Base-by-base conservation (phyloP, 192 early-diverging fungal genomes). In the Coemansia sp. region DNA sequence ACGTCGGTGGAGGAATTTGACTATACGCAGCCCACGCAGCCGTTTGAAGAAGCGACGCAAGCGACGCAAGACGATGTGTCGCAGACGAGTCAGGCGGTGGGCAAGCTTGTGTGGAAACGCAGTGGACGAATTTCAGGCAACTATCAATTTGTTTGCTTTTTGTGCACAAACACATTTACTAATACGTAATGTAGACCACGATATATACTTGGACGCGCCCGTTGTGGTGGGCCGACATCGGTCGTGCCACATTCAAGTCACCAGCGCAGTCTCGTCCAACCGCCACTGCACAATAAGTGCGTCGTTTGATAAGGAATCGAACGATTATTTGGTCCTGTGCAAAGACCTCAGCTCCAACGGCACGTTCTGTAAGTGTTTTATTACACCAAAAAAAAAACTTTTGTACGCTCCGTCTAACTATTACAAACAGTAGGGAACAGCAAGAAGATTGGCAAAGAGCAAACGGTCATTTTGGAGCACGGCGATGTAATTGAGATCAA, bases 271-370 rank as follows among this genome's bases (percentile, higher is more conserved):
- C 19, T 81, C 72, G n/a, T 84, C 82, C 36, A 84, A 81, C 72
- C 65, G 57, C n/a, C 82, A 84, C 65, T 84, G 82, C 72, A 64
- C 60, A 7, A 69, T 84, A 31, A 51, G 55, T 5, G 82, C 64
- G 7, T 57, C 69, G 14, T n/a, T 70, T n/a, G 71, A 76, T 60
- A 58, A 59, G 15, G 82, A 69, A 22, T 58, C 72, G 7, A 25
- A 48, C 10, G 78, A 71, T 25, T 62, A 71, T 51, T 46, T 72
- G 42, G 56, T 78, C 4, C 46, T 68, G 9, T 84, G 82, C 69
- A 69, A 85, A 67, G 86, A 87, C 60, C 53, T 78, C 60, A 87
- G 86, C 58, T 77, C 83, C 50, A 85, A 87, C 65, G 86, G 86
- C 57, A 87, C 86, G 0, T 87, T 72, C 54, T 80, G 31, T 34